Evolutionary conservation across 768 basidiomycete species (phyloP), one percentile per base, ranked within the genome.

Genomic region (Mrakia gelida): DNA sequence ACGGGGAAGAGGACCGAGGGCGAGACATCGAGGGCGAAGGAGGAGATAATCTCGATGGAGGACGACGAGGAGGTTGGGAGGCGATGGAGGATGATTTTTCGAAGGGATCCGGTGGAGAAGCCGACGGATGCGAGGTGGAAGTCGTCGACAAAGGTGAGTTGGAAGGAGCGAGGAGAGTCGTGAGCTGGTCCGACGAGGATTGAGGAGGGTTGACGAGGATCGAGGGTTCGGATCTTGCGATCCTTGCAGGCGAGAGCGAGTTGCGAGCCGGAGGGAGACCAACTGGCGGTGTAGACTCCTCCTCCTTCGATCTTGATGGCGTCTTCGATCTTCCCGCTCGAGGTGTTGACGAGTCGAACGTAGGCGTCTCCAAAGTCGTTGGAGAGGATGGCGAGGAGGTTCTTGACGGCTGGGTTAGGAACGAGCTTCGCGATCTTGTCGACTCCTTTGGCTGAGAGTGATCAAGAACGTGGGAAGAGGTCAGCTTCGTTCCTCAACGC

Each of bases 221-320:
- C 85, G 63, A 85, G 79, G 26, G 85, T 76, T 43, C 81, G 73
- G 8, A 86, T 61, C 38, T 80, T 75, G 43, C 83, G 82, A 77
- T 84, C 82, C 77, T 85, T 86, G 32, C 83, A 82, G 0, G 84
- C 82, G 49, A 85, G 61, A 2, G 85, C 85, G 28, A 85, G 73
- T 15, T 76, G 76, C 9, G 76, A 54, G 0, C 85, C 85, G 4
- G 80, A 75, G 0, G 80, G 81, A 1, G 79, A 81, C 82, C 83
- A 85, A 0, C 81, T 71, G 13, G 81, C 75, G n/a, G 84, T 84
- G 74, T 82, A 84, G 26, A 83, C 83, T 5, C 83, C 83, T 23
- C 79, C 76, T 3, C 80, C 78, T 1, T 81, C 80, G 4, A 85
- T 56, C 1, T 75, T 77, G 1, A 79, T 79, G 0, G 71, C 41